Evolutionary conservation across 2,329 filamentous ascomycete species (phyloP).

Genomic region (Fusarium sp.): DNA sequence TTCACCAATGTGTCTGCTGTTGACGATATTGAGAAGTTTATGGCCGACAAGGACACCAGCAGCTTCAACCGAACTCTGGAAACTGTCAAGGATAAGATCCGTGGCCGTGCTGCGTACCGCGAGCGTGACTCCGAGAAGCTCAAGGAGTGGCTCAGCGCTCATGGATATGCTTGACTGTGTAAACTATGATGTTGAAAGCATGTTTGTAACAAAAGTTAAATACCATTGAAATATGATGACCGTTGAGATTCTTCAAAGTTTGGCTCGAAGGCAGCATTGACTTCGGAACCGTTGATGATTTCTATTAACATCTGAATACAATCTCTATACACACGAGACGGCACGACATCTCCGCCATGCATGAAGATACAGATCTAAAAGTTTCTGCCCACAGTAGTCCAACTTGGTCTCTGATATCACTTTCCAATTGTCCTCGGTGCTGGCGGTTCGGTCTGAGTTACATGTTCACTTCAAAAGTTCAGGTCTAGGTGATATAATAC

Average conservation of each 20-base stretch:
- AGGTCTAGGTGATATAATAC: not conserved
- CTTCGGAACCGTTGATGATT: not conserved
- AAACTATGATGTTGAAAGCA: slow-evolving; percentile 39
- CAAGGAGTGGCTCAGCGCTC: slow-evolving; percentile 79
- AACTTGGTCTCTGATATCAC: not conserved
- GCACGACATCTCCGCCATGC: fast-evolving
- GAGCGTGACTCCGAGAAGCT: slow-evolving; percentile 78
- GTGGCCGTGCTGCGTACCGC: slow-evolving; percentile 84
- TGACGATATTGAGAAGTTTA: slow-evolving; percentile 85
- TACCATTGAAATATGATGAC: not conserved
- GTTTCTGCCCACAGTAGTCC: not conserved
- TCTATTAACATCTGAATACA: not conserved
- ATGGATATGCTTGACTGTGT: slow-evolving; percentile 57
- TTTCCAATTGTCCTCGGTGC: fast-evolving
- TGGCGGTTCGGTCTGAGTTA: fast-evolving
- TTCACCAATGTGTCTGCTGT: slow-evolving; percentile 78
- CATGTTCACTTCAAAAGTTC: too few species aligned
- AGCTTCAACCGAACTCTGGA: slow-evolving; percentile 88
- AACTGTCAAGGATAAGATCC: slow-evolving; percentile 87
- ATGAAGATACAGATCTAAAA: fast-evolving
- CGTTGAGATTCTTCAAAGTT: not conserved
- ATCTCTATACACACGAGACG: not conserved
- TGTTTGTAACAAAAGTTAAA: slow-evolving; percentile 24
- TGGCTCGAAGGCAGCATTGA: too few species aligned
- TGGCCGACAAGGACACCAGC: slow-evolving; percentile 84